phyloP scores from a whole-genome alignment of 1,284 basidiomycete genomes.

The Tilletia setariae region DNA sequence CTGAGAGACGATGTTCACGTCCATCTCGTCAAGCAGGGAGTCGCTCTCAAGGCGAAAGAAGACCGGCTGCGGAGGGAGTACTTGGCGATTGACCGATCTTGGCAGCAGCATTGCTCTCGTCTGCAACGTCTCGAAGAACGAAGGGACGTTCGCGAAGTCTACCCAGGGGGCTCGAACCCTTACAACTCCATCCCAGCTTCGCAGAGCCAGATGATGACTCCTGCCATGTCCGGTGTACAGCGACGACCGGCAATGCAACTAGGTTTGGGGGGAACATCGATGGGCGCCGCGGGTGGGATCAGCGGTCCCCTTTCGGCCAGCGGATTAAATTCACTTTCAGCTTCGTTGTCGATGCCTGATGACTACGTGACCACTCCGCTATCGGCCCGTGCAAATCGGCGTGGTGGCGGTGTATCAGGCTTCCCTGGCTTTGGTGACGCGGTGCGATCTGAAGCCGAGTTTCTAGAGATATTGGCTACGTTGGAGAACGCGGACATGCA shows the following conservation, averaged over 20 bases:
- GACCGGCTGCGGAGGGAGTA: slow-evolving; percentile 5
- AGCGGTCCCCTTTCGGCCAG: slow-evolving; percentile 24
- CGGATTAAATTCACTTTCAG: neutral
- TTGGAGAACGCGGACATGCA: slow-evolving; percentile 86
- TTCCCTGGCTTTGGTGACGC: slow-evolving; percentile 69
- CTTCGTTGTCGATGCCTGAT: neutral
- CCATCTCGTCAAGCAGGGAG: neutral
- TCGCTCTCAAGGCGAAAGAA: slow-evolving; percentile 1
- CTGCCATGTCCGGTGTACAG: slow-evolving; percentile 19
- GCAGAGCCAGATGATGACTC: slow-evolving; percentile 23
- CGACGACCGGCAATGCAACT: slow-evolving; percentile 23
- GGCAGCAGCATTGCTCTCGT: slow-evolving; percentile 3
- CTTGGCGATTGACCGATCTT: slow-evolving; percentile 1
- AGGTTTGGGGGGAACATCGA: slow-evolving; percentile 13
- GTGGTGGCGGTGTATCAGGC: slow-evolving; percentile 30
- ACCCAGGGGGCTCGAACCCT: neutral
- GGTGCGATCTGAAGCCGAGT: slow-evolving; percentile 90
- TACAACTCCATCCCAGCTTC: slow-evolving; percentile 24
- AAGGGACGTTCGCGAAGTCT: neutral
- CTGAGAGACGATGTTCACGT: neutral
- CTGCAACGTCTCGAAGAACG: neutral
- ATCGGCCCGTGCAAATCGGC: slow-evolving; percentile 35
- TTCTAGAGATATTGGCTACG: slow-evolving; percentile 92
- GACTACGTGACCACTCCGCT: slow-evolving; percentile 9
- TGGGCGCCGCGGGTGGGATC: slow-evolving; percentile 20